Evolutionary conservation across 108 stramenopile species (phyloP).

Genomic region (Pseudonitzschia delicatissima): DNA sequence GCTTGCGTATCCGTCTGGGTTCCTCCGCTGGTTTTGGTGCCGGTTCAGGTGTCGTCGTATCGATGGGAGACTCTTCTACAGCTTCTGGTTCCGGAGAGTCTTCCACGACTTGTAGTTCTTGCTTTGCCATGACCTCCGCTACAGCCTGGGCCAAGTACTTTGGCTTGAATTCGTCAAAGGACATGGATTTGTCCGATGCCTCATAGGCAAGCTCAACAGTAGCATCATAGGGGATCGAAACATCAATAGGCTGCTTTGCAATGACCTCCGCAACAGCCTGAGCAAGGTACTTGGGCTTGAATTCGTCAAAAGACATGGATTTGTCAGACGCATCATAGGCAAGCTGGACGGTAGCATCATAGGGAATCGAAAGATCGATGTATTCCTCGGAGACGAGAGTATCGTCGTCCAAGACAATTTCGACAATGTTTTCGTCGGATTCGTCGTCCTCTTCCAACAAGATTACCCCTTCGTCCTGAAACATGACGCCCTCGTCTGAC

Average conservation of each 20-base stretch:
- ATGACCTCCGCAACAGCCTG: slow-evolving; percentile 25
- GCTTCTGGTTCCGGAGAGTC: too few species aligned
- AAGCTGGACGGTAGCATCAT: slow-evolving; percentile 35
- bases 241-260: slow-evolving; percentile 31
- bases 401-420: neutral
- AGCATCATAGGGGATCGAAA: slow-evolving; percentile 42
- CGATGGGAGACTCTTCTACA: neutral
- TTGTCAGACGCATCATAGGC: slow-evolving; percentile 35
- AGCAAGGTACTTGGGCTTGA: slow-evolving; percentile 28
- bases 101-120: too few species aligned
- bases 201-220: slow-evolving; percentile 41
- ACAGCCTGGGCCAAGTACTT: slow-evolving; percentile 39
- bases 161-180: slow-evolving; percentile 32
- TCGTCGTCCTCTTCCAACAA: neutral
- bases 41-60: neutral
- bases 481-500: too few species aligned
- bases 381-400: slow-evolving; percentile 7
- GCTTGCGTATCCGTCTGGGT: neutral
- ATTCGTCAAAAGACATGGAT: slow-evolving; percentile 23
- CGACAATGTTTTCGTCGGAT: neutral
- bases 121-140: slow-evolving; percentile 35
- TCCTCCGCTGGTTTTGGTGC: neutral
- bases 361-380: slow-evolving; percentile 31
- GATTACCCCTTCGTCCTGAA: too few species aligned
- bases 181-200: slow-evolving; percentile 33